Evolutionary conservation across 495 filamentous ascomycete genomes (phyloP).

Genomic region (Rostrohypoxylon terebratum): DNA sequence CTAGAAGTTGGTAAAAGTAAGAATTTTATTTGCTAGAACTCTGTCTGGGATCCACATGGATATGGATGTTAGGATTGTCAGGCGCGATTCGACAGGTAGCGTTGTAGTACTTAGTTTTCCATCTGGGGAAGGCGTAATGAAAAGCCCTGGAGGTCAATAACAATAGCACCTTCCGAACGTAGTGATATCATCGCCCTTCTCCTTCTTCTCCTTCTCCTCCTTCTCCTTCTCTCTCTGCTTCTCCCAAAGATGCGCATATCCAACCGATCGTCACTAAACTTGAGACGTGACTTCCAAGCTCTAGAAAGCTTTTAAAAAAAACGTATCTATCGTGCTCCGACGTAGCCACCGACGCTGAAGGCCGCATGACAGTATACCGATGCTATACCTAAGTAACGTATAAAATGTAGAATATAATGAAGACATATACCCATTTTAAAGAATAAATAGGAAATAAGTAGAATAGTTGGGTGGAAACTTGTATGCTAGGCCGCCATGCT

Average conservation of each 20-base stretch:
- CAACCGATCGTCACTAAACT: slow-evolving; percentile 7
- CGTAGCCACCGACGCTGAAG: slow-evolving; percentile 13
- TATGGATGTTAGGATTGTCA: slow-evolving; percentile 9
- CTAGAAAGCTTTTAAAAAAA: slow-evolving; percentile 27
- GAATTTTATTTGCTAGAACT: slow-evolving; percentile 26
- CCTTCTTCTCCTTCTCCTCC: slow-evolving; percentile 11
- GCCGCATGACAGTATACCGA: slow-evolving; percentile 13
- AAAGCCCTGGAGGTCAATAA: slow-evolving; percentile 16
- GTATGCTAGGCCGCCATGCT: slow-evolving; percentile 9
- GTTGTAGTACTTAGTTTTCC: slow-evolving; percentile 40
- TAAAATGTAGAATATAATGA: slow-evolving; percentile 24
- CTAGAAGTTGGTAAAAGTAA: neutral
- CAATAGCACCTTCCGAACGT: slow-evolving; percentile 44
- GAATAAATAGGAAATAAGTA: slow-evolving; percentile 8
- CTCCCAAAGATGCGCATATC: slow-evolving; percentile 10
- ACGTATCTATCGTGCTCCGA: slow-evolving; percentile 35
- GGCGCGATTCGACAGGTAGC: slow-evolving; percentile 27
- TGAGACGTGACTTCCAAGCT: slow-evolving; percentile 25
- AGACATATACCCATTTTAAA: slow-evolving; percentile 19
- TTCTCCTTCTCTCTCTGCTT: neutral
- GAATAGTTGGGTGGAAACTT: slow-evolving; percentile 1
- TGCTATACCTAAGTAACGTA: slow-evolving; percentile 27
- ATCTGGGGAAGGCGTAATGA: slow-evolving; percentile 37
- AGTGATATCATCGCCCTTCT: slow-evolving; percentile 35
- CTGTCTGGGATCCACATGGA: neutral